These are phyloP conservation scores for Pulveroboletus ravenelii DNA, from an alignment of 768 basidiomycete species.

Conservation along the genomic window DNA sequence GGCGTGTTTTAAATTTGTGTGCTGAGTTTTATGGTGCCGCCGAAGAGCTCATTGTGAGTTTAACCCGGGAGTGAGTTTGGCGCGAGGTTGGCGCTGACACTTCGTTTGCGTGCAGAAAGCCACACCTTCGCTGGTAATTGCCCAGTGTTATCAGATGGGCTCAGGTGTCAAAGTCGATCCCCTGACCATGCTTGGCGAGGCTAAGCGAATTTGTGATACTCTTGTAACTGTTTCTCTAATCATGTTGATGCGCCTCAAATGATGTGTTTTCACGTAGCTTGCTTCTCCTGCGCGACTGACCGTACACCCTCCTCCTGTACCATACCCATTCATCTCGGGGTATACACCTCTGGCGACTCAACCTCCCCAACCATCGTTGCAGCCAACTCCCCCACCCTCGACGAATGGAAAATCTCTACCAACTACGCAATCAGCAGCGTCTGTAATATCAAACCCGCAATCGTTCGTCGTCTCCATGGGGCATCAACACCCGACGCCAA, in stretches of 20 bases:
- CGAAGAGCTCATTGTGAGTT: conserved; percentile 75
- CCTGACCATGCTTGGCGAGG: conserved; percentile 66
- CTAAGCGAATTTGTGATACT: conserved; percentile 72
- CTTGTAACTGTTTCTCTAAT: conserved; percentile 43
- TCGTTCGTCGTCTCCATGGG: conserved; percentile 70
- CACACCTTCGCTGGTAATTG: conserved; percentile 65
- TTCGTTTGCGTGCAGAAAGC: conserved; percentile 36
- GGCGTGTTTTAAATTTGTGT: conserved; percentile 77
- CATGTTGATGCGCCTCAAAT: conserved; percentile 8
- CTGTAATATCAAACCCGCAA: conserved; percentile 65
- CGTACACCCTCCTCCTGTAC: conserved; percentile 58
- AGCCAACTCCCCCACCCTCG: conserved; percentile 35
- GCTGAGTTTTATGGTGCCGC: conserved; percentile 84
- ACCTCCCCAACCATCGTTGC: conserved; percentile 30
- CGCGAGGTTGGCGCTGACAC: conserved; percentile 6
- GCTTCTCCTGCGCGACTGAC: conserved; percentile 71
- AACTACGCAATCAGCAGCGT: conserved; percentile 31
- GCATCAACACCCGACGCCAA: conserved; percentile 44
- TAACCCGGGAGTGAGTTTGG: conserved; percentile 5
- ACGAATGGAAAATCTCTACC: conserved; percentile 32
- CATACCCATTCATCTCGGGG: conserved; percentile 46
- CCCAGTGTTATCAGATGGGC: conserved; percentile 77
- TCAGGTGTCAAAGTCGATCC: conserved; percentile 68
- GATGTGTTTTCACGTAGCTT: conserved; percentile 41
- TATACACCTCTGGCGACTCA: conserved; percentile 26